Percentiles rank a stretch among this genome's conserved stretches.
phyloP scores from a whole-genome alignment of 1,284 basidiomycete genomes.

The Trichosporon sp. region DNA sequence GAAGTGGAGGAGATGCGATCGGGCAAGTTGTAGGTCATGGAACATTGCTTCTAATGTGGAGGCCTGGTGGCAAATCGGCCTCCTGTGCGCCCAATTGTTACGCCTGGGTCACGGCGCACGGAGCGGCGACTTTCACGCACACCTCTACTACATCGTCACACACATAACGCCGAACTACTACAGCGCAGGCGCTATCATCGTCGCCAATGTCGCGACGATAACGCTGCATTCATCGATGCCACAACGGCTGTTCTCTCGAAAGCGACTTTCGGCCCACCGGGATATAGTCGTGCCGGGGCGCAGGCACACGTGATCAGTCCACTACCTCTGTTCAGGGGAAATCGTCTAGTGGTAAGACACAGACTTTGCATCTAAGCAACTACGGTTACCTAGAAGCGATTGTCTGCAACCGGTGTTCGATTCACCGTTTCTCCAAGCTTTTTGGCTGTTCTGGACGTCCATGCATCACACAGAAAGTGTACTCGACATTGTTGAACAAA shows the following conservation, averaged over 20 bases:
- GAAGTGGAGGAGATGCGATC: not conserved
- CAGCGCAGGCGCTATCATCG: not conserved
- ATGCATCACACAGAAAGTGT: not conserved
- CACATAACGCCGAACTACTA: not conserved
- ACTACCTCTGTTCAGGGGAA: not conserved
- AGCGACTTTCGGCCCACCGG: not conserved
- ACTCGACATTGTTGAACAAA: not conserved
- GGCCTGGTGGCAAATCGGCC: not conserved
- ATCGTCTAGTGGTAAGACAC: slow-evolving; percentile 3
- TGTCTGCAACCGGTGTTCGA: slow-evolving; percentile 4
- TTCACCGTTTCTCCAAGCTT: slow-evolving; percentile 1
- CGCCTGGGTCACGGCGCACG: not conserved
- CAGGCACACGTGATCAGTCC: not conserved
- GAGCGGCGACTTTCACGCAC: not conserved
- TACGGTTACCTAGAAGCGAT: not conserved
- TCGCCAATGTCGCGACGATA: not conserved
- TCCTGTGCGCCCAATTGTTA: not conserved
- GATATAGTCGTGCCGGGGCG: not conserved
- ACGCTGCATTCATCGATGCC: not conserved
- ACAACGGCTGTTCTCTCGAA: not conserved
- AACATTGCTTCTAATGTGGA: not conserved
- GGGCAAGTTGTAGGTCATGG: not conserved
- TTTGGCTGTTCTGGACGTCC: not conserved
- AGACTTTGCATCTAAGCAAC: not conserved
- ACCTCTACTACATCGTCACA: not conserved